Percentiles rank a stretch among this genome's conserved stretches.
These are phyloP conservation scores for Xylariales sp. DNA, from an alignment of 2,329 filamentous ascomycete species.

Conservation along the genomic window DNA sequence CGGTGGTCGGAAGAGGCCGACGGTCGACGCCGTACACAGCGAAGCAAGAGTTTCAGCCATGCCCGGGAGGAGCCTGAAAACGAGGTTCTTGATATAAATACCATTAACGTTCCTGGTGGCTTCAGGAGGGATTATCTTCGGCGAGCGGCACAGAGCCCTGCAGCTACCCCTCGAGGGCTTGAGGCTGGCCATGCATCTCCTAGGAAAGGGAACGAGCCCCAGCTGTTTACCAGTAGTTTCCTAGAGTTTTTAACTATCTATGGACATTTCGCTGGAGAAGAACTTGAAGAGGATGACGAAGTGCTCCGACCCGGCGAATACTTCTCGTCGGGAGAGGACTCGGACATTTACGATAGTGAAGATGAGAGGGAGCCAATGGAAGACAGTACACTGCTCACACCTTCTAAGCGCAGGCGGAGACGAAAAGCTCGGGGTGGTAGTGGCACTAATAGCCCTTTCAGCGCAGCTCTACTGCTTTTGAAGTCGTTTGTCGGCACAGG, in stretches of 20 bases:
- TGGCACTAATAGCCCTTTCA: conserved; percentile 81
- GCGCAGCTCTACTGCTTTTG: conserved; percentile 85
- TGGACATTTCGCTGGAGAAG: conserved; percentile 96
- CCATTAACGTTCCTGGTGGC: conserved; percentile 92
- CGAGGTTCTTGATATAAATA: conserved; percentile 84
- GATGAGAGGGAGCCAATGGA: conserved; percentile 85
- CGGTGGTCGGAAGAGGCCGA: conserved; percentile 94
- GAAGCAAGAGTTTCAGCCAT: conserved; percentile 89
- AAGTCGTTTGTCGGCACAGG: conserved; percentile 99
- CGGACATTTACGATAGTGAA: conserved; percentile 67
- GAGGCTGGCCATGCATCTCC: conserved; percentile 52
- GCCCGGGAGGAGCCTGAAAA: conserved; percentile 82
- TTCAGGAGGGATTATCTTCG: conserved; percentile 92
- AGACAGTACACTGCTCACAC: conserved; percentile 83
- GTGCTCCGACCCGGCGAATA: conserved; percentile 88
- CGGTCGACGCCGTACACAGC: conserved; percentile 72
- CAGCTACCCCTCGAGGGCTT: conserved; percentile 56
- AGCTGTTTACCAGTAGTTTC: conserved; percentile 89
- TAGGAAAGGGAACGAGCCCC: conserved; percentile 59
- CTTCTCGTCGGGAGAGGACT: conserved; percentile 81
- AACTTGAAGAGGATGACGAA: conserved; percentile 96
- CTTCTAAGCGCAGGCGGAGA: conserved; percentile 78
- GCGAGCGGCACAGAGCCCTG: conserved; percentile 74
- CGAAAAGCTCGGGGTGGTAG: conserved; percentile 79
- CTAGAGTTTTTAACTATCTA: conserved; percentile 95